Evolutionary conservation across 2,329 filamentous ascomycete genomes (phyloP), one percentile per base, ranked within the genome.

Genomic region (Talaromyces sp.): DNA sequence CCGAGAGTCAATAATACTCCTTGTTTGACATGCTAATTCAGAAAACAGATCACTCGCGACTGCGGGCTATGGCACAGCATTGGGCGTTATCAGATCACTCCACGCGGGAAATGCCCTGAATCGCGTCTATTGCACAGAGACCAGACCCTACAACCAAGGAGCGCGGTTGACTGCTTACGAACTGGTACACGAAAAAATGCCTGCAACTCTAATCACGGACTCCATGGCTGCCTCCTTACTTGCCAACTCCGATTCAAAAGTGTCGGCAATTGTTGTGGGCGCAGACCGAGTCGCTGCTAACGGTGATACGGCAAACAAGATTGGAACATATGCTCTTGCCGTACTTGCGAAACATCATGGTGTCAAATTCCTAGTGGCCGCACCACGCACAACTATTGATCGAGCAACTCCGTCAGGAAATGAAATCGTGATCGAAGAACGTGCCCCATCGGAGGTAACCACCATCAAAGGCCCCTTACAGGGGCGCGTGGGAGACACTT

Each of bases 241-340:
- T 72, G 82, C 67, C 64, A 76, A 63, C 71, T 61, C 82, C 23
- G 77, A 82, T 40, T 83, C 87, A 71, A 87, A 88, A 70, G 90
- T 99, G 64, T 84, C 86, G 5, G 93, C 92, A 5, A 91, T 99
- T 58, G 88, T 99, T 33, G 95, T 99, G 0, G 95, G 95, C 31
- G 95, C 95, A 2, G 95, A 99, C 75, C 87, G 95, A 62, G 95
- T 99, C 14, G 95, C 93, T 35, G 90, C 92, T 58, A 99, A 99
- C 71, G 95, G 95, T 33, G 95, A 99, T 78, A 98, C 95, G 0
- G 95, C 95, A 62, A 99, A 99, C 81, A 99, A 99, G 81, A 96
- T 99, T 65, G 95, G 95, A 58, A 99, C 95, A 0, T 98, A 99
- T 75, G 85, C 88, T 61, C 84, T 99, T 3, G 92, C 95, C 3